phyloP scores from a whole-genome alignment of 495 filamentous ascomycete genomes.

The Aspergillus bertholletiae region DNA sequence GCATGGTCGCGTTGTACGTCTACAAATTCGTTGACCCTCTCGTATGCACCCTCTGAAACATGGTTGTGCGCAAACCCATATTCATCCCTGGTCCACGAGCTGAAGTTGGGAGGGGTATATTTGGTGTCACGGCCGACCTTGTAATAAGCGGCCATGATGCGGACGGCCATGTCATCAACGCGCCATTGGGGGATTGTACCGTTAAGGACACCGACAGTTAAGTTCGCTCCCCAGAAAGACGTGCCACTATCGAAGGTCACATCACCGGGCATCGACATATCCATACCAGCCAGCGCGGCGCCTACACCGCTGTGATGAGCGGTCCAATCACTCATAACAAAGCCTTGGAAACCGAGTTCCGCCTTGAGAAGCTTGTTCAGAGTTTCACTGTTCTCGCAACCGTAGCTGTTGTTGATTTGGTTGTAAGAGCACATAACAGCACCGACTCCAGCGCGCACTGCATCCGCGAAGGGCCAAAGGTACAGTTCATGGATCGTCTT shows the following conservation, averaged over 20 bases:
- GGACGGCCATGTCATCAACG: constrained; percentile 86
- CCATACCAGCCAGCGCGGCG: constrained; percentile 76
- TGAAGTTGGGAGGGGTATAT: constrained; percentile 74
- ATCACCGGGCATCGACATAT: constrained; percentile 97
- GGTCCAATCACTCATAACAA: constrained; percentile 86
- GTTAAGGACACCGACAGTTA: constrained; percentile 83
- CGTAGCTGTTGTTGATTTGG: constrained; percentile 72
- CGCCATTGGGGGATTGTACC: constrained; percentile 89
- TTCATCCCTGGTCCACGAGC: constrained; percentile 78
- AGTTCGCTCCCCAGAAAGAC: constrained; percentile 83
- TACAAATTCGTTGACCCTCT: constrained; percentile 77
- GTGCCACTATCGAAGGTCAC: constrained; percentile 64
- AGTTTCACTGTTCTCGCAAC: constrained; percentile 66
- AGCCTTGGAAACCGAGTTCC: constrained; percentile 93
- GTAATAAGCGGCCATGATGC: constrained; percentile 93
- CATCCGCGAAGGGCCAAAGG: constrained; percentile 81
- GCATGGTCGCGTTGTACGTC: constrained; percentile 79
- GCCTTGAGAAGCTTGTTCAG: constrained; percentile 83
- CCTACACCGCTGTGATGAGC: constrained; percentile 83
- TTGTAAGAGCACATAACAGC: constrained; percentile 95
- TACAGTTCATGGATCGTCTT: constrained; percentile 94
- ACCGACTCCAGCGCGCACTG: constrained; percentile 70
- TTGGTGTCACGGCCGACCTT: constrained; percentile 71
- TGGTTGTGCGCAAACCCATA: constrained; percentile 64
- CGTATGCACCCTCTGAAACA: constrained; percentile 51